Evolutionary conservation across 257 asterid genomes (phyloP), one percentile per base, ranked within the genome.

Genomic region (Gardenia jasminoides): DNA sequence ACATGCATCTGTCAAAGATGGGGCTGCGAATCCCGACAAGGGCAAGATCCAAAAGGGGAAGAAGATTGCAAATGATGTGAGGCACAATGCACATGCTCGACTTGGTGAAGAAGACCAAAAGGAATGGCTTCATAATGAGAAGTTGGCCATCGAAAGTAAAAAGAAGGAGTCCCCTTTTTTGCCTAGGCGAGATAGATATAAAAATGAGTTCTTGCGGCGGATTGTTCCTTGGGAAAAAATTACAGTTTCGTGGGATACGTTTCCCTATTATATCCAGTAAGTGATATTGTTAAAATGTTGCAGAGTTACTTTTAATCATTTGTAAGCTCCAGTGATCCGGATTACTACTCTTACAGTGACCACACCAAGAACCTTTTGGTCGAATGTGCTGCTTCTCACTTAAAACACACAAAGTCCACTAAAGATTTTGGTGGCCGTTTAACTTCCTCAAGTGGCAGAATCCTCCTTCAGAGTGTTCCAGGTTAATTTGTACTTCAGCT

Each of bases 171-270:
- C 99, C 44, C 96, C 97, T 44, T 96, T 92, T 88, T 78, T 92
- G 76, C 82, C 92, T 44, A 89, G 89, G 70, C 85, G 87, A 56
- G 97, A 93, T 79, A 90, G 94, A 85, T 92, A 90, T 80, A 91
- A 85, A 84, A 96, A 89, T 74, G 99, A 93, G 86, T 89, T 92
- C 72, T 59, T 90, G 83, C 84, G 97, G 77, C 87, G 97, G 89
- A 77, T 96, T 83, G 93, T 92, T 80, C 98, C 98, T 59, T 96
- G 98, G 98, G 97, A 93, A 80, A 93, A 92, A 78, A 90, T 96
- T 72, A 87, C 92, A 1, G 88, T 93, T 80, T 89, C 99, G 10
- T 96, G 99, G 99, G 97, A 96, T 82, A 88, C 89, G 69, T 96
- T 96, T 87, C 99, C 99, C 68, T 96, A 96, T 83, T 90, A 91